These are phyloP conservation scores for Jimgerdemannia lactiflua DNA, from an alignment of 192 early-diverging fungal species.

Conservation along the genomic window DNA sequence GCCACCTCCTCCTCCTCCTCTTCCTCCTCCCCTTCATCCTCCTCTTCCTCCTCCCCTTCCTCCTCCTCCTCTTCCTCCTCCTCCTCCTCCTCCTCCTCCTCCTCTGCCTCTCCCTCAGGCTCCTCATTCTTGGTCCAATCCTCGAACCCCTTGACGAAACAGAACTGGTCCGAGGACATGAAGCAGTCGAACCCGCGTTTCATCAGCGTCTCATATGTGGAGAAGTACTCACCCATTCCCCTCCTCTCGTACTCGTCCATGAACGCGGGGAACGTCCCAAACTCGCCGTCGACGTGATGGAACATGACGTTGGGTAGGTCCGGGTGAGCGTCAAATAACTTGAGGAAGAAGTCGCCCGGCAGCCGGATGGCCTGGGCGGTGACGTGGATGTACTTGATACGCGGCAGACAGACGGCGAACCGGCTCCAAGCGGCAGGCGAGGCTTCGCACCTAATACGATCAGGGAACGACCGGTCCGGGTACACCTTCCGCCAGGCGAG, in stretches of 20 bases:
- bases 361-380: slow-evolving; percentile 15
- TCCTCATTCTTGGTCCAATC: slow-evolving; percentile 11
- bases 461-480: slow-evolving; percentile 8
- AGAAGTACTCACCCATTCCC: slow-evolving; percentile 9
- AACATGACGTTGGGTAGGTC: slow-evolving; percentile 20
- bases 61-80: no score
- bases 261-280: slow-evolving; percentile 3
- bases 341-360: slow-evolving; percentile 11
- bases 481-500: slow-evolving; percentile 21
- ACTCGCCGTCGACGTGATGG: slow-evolving; percentile 20
- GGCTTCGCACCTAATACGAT: slow-evolving; percentile 18
- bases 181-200: slow-evolving; percentile 20
- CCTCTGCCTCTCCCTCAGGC: no score
- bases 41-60: no score
- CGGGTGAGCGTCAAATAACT: slow-evolving; percentile 5
- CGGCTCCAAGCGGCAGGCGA: slow-evolving; percentile 14
- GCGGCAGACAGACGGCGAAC: slow-evolving; percentile 8
- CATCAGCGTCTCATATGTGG: slow-evolving; percentile 16
- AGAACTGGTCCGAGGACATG: slow-evolving; percentile 24
- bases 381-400: slow-evolving; percentile 17
- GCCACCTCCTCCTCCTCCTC: no score
- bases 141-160: slow-evolving; percentile 29
- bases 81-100: no score
- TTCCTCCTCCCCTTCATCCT: no score
- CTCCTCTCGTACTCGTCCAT: slow-evolving; percentile 6